Percentiles rank a stretch among this genome's conserved stretches.
Conservation (phyloP, 2,329 filamentous ascomycete species). For the Aspergillus versicolor region DNA sequence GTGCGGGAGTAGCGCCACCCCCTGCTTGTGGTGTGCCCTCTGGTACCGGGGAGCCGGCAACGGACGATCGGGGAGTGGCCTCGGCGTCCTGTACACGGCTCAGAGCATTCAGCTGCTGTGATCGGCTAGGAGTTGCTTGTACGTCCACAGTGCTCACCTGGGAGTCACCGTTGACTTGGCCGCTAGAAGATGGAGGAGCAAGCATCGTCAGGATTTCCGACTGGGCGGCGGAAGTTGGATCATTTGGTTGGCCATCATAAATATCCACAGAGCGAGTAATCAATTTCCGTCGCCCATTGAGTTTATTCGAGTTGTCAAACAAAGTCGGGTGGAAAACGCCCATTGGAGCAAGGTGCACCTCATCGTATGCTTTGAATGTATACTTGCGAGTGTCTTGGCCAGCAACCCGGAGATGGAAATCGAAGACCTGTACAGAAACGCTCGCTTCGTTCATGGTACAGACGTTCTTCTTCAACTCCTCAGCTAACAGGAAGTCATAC, state of each 20-base stretch:
- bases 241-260: conserved; percentile 90
- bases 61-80: conserved; percentile 78
- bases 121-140: conserved; percentile 47
- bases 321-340: conserved; percentile 88
- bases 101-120: conserved; percentile 68
- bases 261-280: conserved; percentile 88
- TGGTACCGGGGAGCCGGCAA: conserved; percentile 82
- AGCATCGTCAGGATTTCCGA: conserved; percentile 60
- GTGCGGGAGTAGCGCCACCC: conserved; percentile 42
- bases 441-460: conserved; percentile 89
- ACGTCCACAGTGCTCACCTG: conserved; percentile 27
- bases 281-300: conserved; percentile 74
- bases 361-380: conserved; percentile 94
- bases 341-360: conserved; percentile 90
- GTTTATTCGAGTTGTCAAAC: conserved; percentile 79
- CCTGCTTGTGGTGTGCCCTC: conserved; percentile 69
- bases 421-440: conserved; percentile 81
- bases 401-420: conserved; percentile 86
- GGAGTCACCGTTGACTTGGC: conserved; percentile 39
- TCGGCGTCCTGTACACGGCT: conserved; percentile 67
- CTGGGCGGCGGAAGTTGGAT: conserved; percentile 83
- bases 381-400: conserved; percentile 91
- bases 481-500: conserved; percentile 89
- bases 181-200: conserved; percentile 37
- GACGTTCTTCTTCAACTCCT: conserved; percentile 91